phyloP scores from a whole-genome alignment of 2,329 filamentous ascomycete genomes.

The Penicillium vulpinum region DNA sequence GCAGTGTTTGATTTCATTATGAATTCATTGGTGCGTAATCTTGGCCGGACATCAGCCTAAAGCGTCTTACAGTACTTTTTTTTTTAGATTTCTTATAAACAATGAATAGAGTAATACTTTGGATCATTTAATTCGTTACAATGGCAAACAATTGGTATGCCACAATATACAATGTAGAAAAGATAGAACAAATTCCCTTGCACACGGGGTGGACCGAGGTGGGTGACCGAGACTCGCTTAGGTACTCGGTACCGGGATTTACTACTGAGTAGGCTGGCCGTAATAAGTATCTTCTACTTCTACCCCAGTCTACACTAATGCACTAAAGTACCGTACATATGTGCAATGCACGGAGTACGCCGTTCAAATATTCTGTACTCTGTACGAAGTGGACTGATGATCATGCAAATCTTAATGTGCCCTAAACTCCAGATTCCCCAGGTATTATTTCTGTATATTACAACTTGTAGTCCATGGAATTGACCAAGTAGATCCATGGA shows the following conservation, averaged over 20 bases:
- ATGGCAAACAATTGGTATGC: background rate
- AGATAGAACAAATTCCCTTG: background rate
- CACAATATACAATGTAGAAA: no score
- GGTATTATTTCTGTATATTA: no score
- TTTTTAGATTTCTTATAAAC: no score
- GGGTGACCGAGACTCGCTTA: slow-evolving; percentile 2
- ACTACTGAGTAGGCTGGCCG: background rate
- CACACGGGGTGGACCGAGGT: slow-evolving; percentile 1
- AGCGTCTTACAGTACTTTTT: background rate
- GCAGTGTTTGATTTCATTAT: background rate
- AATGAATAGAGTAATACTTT: no score
- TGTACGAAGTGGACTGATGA: background rate
- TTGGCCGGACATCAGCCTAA: background rate
- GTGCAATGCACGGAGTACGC: background rate
- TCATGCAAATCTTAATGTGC: background rate
- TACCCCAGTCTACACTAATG: no score
- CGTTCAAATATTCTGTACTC: background rate
- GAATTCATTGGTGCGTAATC: slow-evolving; percentile 10
- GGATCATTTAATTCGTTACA: background rate
- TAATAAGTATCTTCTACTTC: background rate
- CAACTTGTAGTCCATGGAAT: background rate
- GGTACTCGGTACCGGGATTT: slow-evolving; percentile 1
- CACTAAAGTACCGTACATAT: background rate
- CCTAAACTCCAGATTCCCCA: background rate
- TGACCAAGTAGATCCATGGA: background rate